Evolutionary conservation across 1,139 yeast genomes (phyloP).

Genomic region (Geotrichum cucujoidarum): DNA sequence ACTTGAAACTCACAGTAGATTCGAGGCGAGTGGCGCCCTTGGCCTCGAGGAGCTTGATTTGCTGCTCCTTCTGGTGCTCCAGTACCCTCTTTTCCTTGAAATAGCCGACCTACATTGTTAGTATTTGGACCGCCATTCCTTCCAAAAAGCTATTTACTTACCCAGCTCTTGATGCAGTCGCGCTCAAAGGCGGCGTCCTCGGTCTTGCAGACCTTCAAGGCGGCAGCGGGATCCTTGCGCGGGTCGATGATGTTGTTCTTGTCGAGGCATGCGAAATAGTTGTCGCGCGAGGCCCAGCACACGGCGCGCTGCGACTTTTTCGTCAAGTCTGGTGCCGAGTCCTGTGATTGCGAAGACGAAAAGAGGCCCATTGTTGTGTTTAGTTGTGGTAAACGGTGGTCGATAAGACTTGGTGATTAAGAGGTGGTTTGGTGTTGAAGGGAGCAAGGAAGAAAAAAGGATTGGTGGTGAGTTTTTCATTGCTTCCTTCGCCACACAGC

Average conservation of each 20-base stretch:
- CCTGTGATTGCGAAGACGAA: constrained; percentile 29
- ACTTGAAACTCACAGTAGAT: constrained; percentile 24
- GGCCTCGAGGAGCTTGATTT: constrained; percentile 50
- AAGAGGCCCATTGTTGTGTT: constrained; percentile 38
- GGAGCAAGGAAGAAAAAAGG: background rate
- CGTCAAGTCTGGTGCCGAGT: constrained; percentile 42
- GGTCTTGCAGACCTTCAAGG: constrained; percentile 39
- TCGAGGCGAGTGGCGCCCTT: constrained; percentile 41
- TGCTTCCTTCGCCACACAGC: background rate
- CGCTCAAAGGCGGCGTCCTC: constrained; percentile 47
- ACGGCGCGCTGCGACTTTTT: constrained; percentile 47
- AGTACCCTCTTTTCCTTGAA: constrained; percentile 63
- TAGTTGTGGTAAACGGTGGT: background rate
- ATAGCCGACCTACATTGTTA: constrained; percentile 40
- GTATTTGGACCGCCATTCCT: too few species aligned
- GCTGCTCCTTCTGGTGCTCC: constrained; percentile 50
- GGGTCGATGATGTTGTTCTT: constrained; percentile 47
- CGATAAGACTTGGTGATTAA: too few species aligned
- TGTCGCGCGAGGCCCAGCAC: constrained; percentile 69
- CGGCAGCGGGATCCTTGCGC: constrained; percentile 27
- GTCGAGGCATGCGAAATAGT: constrained; percentile 55
- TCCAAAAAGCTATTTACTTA: constrained; percentile 25
- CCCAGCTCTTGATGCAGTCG: constrained; percentile 65
- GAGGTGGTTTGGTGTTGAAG: background rate
- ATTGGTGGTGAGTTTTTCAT: background rate